Evolutionary conservation across 768 basidiomycete species (phyloP), one percentile per base, ranked within the genome.

Genomic region (Asterophora lycoperdoides): DNA sequence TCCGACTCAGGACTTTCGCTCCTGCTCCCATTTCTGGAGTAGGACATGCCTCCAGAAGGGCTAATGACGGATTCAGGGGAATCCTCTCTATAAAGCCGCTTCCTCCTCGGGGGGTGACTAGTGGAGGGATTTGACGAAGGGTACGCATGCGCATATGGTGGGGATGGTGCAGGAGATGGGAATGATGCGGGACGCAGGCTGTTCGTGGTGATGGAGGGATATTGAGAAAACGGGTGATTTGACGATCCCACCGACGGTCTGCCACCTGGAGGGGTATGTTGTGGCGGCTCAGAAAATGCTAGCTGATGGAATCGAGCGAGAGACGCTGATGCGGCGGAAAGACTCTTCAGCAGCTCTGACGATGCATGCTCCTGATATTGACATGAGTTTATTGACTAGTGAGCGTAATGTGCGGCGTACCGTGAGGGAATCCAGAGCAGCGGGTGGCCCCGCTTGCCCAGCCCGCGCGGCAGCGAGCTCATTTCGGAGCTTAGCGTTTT

Each of bases 261-360:
- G 46, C 40, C 23, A 46, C 26, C 23, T 39, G 38, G 53, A 36
- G 47, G 39, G 38, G 41, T 38, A 35, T 43, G 54, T 46, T 54
- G 39, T n/a, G 35, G 39, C 13, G 35, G 61, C 51, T 69, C 60
- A 35, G 71, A 48, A 52, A 75, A 76, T 1, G 71, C 69, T 32
- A 78, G 55, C 48, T 73, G 68, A 43, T 80, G 78, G 54, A 82
- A 83, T 45, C 70, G 77, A 36, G 70, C 60, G 32, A 83, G 59
- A n/a, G 79, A 76, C n/a, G 68, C 66, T 6, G 73, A 71, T 2
- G 76, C 73, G 23, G 68, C 61, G 3, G 71, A 62, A 34, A 83
- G 69, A 49, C 72, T 67, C 17, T 75, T 71, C 69, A 78, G 66
- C 20, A 82, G 64, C 35, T 81, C 78, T 42, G 73, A 63, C 11